Percentiles rank a stretch among this genome's conserved stretches.
phyloP scores from a whole-genome alignment of 371 early-diverging fungal genomes.

The Actinomortierella wolfii region DNA sequence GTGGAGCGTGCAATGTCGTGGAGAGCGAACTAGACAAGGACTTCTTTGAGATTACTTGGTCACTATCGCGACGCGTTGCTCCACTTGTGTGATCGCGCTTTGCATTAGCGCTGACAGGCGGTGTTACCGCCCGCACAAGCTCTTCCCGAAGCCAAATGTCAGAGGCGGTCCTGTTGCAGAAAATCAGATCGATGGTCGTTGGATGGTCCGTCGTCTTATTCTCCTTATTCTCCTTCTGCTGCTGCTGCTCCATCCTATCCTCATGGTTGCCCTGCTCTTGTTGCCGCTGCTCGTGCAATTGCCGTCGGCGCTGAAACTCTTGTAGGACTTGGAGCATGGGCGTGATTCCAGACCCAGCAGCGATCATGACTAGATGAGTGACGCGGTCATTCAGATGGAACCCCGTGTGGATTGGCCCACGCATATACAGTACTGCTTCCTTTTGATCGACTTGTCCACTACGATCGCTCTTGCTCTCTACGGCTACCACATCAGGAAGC shows the following conservation, averaged over 20 bases:
- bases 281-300: slow-evolving; percentile 8
- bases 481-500: slow-evolving; percentile 9
- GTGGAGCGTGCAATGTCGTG: too few species aligned
- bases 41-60: too few species aligned
- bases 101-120: too few species aligned
- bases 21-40: background rate
- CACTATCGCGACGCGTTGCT: too few species aligned
- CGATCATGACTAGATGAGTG: slow-evolving; percentile 27
- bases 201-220: too few species aligned
- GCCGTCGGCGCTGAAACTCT: slow-evolving; percentile 7
- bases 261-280: background rate
- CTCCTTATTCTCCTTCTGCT: slow-evolving; percentile 4
- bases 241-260: background rate
- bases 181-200: slow-evolving; percentile 38
- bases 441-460: background rate
- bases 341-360: slow-evolving; percentile 41
- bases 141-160: slow-evolving; percentile 41
- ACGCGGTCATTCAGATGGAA: slow-evolving; percentile 7
- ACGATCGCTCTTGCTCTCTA: too few species aligned
- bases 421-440: slow-evolving; percentile 17
- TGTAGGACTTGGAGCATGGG: slow-evolving; percentile 38
- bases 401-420: slow-evolving; percentile 35
- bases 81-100: too few species aligned
- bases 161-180: slow-evolving; percentile 21
- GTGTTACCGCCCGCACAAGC: background rate